Base-by-base conservation (phyloP, 441 rosid genomes). In the Gossypium schwendimanii region DNA sequence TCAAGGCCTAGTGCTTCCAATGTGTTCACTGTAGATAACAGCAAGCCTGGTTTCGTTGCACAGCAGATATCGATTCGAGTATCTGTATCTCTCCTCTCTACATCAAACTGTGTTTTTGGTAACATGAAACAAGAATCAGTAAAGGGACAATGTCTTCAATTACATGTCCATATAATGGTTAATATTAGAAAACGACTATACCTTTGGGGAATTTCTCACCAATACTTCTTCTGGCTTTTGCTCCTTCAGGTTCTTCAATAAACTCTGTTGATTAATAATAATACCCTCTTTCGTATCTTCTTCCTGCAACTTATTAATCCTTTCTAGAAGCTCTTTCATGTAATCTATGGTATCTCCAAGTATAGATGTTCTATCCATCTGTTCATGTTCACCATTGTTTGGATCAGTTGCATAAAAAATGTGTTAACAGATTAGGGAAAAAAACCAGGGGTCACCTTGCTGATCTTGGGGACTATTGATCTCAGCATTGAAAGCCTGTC, bases 291-390 rank as follows among this genome's bases (percentile, higher is more conserved):
- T 84, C 41, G 75, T 73, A 70, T 83, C 81, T 73, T 87, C 89
- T 74, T 84, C 88, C 78, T 86, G 89, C 80, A 90, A 74, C 76
- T 86, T 89, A 59, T 81, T 86, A 78, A 94, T 88, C 73, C 82
- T 94, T n/a, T 89, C 91, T 54, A 94, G 84, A 73, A 94, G 96
- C 81, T 94, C 98, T 60, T 92, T 94, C 91, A 91, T 82, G 85
- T 91, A 94, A 72, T 92, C 98, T 73, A 94, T 94, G 52, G 98
- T 88, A 75, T 94, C 98, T 79, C 97, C 98, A 26, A 92, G 91
- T 50, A 94, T 92, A 72, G 98, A 91, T 63, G 96, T 91, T 78
- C 98, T 88, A 83, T 94, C 98, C 98, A 94, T 94, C 98, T 94
- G 86, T 49, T 23, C 58, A 58, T 20, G 20, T 23, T 52, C 70